Percentiles rank a stretch among this genome's conserved stretches.
Evolutionary conservation across 2,329 filamentous ascomycete genomes (phyloP).

Genomic region (Sclerotinia subarctica): DNA sequence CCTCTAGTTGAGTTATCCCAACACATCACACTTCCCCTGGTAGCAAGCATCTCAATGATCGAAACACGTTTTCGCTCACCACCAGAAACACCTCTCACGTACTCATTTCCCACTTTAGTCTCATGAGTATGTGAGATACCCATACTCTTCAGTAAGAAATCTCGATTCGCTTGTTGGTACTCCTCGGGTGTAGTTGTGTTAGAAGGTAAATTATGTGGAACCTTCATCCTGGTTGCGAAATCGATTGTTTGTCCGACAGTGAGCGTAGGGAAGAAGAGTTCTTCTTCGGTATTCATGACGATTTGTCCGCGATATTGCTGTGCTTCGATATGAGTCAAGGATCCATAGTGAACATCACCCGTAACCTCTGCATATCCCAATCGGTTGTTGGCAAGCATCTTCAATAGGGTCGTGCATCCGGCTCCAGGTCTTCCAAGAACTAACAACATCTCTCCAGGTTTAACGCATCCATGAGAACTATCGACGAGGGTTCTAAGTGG

Average conservation of each 20-base stretch:
- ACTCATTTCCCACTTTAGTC: constrained; percentile 57
- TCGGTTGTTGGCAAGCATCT: constrained; percentile 63
- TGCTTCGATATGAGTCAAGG: constrained; percentile 43
- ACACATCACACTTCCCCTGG: constrained; percentile 49
- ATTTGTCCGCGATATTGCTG: constrained; percentile 55
- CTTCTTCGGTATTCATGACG: constrained; percentile 53
- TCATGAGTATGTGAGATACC: constrained; percentile 55
- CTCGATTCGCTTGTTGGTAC: constrained; percentile 41
- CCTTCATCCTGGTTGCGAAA: constrained; percentile 55
- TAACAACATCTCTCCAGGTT: constrained; percentile 69
- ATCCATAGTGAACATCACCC: constrained; percentile 58
- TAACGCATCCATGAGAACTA: constrained; percentile 64
- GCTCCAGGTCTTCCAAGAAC: constrained; percentile 66
- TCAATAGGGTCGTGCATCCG: constrained; percentile 69
- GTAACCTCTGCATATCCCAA: constrained; percentile 55
- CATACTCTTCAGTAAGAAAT: constrained; percentile 36
- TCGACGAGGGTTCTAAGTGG: constrained; percentile 64
- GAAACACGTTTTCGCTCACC: constrained; percentile 60
- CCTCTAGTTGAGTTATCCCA: constrained; percentile 68
- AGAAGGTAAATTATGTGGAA: constrained; percentile 42
- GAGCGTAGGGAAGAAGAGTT: constrained; percentile 49
- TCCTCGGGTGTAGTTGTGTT: constrained; percentile 48
- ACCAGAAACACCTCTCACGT: constrained; percentile 59
- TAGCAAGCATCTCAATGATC: constrained; percentile 49
- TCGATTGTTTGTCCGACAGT: constrained; percentile 52